phyloP scores from a whole-genome alignment of 208 protist genomes.

The Leishmania mexicana region DNA sequence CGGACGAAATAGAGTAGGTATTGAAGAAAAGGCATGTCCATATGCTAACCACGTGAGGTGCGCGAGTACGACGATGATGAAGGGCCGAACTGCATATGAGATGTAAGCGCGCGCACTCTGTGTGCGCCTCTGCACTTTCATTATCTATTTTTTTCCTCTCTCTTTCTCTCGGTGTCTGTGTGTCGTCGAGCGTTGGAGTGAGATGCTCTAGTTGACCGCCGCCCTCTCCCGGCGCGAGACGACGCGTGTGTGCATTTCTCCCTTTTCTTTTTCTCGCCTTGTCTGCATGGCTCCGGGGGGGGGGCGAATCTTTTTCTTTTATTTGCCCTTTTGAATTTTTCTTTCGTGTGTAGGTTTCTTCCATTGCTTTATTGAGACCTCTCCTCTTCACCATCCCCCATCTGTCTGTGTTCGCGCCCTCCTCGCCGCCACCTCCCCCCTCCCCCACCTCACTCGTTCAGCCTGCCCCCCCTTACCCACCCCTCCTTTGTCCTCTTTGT shows the following conservation, averaged over 20 bases:
- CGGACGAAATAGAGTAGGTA: conserved; percentile 16
- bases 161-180: background rate
- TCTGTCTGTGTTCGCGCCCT: background rate
- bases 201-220: background rate
- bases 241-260: background rate
- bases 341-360: no score
- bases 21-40: background rate
- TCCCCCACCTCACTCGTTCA: background rate
- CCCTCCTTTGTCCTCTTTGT: background rate
- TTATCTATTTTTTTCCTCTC: background rate
- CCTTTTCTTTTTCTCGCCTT: background rate
- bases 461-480: background rate
- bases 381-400: no score
- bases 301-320: background rate
- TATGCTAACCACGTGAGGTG: background rate
- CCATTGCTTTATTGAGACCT: no score
- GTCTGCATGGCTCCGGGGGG: no score
- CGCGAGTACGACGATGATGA: background rate
- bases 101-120: background rate
- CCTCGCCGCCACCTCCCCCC: background rate
- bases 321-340: background rate
- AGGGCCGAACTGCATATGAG: background rate
- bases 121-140: background rate
- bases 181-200: background rate
- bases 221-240: background rate